Percentiles rank a stretch among this genome's conserved stretches.
Evolutionary conservation across 768 basidiomycete species (phyloP).

Genomic region (Lactifluus piperatus): DNA sequence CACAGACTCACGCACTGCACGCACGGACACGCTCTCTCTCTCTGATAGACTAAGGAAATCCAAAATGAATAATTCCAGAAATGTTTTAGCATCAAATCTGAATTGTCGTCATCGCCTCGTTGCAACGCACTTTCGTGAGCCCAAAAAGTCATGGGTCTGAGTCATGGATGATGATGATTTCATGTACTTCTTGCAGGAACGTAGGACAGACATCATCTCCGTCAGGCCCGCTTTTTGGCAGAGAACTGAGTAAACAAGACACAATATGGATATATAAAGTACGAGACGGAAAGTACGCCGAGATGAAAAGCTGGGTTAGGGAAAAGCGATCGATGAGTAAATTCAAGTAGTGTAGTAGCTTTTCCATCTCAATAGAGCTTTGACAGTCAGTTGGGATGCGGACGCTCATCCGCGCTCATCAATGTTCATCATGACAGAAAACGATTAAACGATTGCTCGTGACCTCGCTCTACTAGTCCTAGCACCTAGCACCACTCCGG

Average conservation of each 20-base stretch:
- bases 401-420: neutral
- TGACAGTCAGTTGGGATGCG: neutral
- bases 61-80: neutral
- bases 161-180: too few relatives aligned
- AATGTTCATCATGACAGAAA: neutral
- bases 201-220: neutral
- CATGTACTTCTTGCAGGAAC: neutral
- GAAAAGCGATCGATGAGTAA: neutral
- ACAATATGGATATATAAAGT: neutral
- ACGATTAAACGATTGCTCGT: neutral
- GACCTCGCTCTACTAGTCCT: constrained; percentile 8
- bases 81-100: neutral
- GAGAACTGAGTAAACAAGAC: neutral
- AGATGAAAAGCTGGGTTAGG: neutral
- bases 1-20: too few relatives aligned
- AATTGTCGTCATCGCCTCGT: neutral
- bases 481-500: neutral
- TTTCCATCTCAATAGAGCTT: neutral
- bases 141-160: too few relatives aligned
- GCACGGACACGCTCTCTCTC: neutral
- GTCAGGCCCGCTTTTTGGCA: constrained; percentile 3
- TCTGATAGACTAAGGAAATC: neutral
- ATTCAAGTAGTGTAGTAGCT: too few relatives aligned
- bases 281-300: neutral
- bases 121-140: too few relatives aligned